phyloP scores from a whole-genome alignment of 495 filamentous ascomycete species.

The Xylaria scruposa region DNA sequence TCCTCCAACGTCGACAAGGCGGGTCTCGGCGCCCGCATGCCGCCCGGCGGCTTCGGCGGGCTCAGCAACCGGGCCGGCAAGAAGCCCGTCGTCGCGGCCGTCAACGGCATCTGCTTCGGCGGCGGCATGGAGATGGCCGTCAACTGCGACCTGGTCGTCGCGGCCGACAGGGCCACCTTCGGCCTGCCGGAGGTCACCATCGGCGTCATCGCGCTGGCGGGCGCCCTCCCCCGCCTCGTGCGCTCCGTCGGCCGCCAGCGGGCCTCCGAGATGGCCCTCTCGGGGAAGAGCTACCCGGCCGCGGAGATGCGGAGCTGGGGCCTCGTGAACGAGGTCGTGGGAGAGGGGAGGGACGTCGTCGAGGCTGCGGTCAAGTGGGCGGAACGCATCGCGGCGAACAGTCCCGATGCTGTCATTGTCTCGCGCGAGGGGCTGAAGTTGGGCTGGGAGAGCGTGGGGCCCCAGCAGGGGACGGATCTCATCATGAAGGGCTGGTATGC shows the following conservation, averaged over 20 bases:
- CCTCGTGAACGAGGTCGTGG: conserved; percentile 71
- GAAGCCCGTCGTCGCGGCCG: conserved; percentile 75
- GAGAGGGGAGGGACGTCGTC: conserved; percentile 59
- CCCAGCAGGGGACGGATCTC: conserved; percentile 66
- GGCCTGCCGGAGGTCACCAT: conserved; percentile 71
- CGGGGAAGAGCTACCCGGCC: conserved; percentile 64
- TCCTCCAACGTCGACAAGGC: background rate
- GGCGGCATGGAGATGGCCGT: conserved; percentile 76
- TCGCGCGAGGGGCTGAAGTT: conserved; percentile 68
- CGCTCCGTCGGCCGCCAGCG: conserved; percentile 70
- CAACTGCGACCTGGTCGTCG: conserved; percentile 74
- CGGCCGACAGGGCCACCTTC: conserved; percentile 61
- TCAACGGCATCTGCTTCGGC: conserved; percentile 77
- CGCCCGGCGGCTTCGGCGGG: conserved; percentile 55
- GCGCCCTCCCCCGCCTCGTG: conserved; percentile 69
- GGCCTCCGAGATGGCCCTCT: conserved; percentile 74
- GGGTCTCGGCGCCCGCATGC: conserved; percentile 23
- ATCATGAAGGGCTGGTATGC: conserved; percentile 65
- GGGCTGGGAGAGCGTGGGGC: conserved; percentile 70
- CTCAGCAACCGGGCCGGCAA: conserved; percentile 60
- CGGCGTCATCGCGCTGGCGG: conserved; percentile 73
- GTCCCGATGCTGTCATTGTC: conserved; percentile 75
- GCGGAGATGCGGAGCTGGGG: conserved; percentile 69
- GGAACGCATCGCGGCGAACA: conserved; percentile 61
- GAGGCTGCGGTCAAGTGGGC: conserved; percentile 57